Evolutionary conservation across 2,329 filamentous ascomycete species (phyloP), one percentile per base, ranked within the genome.

Genomic region (Pestalotiopsis sp.): DNA sequence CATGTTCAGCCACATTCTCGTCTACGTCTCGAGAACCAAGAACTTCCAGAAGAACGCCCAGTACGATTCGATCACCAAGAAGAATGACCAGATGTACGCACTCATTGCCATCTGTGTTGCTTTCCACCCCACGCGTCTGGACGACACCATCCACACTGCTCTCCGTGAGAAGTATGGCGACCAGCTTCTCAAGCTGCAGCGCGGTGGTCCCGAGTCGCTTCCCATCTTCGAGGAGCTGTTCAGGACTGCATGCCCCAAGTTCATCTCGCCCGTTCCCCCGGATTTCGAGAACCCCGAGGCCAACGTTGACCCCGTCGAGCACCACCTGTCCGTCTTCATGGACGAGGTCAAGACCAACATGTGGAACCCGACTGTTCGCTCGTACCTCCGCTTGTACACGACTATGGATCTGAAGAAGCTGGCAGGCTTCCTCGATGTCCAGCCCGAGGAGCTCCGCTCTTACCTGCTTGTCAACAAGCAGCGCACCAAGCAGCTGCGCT

Each of bases 21-120:
- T 99, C 84, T 99, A 98, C 85, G 95, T 99, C 74, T 97, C 94
- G 75, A 89, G 96, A 78, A 99, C 96, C 80, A 99, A 99, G 93
- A 98, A 98, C 89, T 98, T 98, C 91, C 96, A 99, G 85, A 99
- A 98, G 91, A 97, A 95, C 82, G 92, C 93, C 36, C 93, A 97
- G 85, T 98, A 97, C 86, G 96, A 99, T 83, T 97, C 94, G 72
- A 98, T 98, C 83, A 95, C 94, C 78, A 99, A 99, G 92, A 98
- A 98, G 91, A 98, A 97, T 83, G 96, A 99, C 83, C 96, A 99
- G 88, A 98, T 99, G 95, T 98, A 98, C 82, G 96, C 96, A 52
- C 90, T 99, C 75, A 97, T 99, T 76, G 95, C 96, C 82, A 98
- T 99, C 85, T 99, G 96, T 83, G 95, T 98, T 69, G 95, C 96